Evolutionary conservation across 371 early-diverging fungal genomes (phyloP).

Genomic region (Cladochytrium tenue): DNA sequence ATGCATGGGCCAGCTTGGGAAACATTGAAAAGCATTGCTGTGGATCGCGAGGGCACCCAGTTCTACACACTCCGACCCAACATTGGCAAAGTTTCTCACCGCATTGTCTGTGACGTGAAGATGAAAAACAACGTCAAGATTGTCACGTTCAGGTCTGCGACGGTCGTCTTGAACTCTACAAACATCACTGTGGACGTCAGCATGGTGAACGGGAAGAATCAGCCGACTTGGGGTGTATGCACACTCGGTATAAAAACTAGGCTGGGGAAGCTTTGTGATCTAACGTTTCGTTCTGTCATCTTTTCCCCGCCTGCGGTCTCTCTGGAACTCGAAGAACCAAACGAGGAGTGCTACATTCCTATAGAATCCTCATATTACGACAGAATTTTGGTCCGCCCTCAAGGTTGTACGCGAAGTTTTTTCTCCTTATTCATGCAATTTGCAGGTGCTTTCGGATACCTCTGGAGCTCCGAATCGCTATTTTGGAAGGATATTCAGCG

Average conservation of each 20-base stretch:
- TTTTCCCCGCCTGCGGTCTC: conserved; percentile 2
- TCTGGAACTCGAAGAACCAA: conserved; percentile 55
- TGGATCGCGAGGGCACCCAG: conserved; percentile 84
- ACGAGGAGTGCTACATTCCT: conserved; percentile 81
- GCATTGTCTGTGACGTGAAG: conserved; percentile 83
- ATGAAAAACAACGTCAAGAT: conserved; percentile 84
- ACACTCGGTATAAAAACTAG: conserved; percentile 57
- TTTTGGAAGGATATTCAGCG: conserved; percentile 70
- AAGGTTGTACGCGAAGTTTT: conserved; percentile 40
- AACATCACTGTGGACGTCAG: conserved; percentile 77
- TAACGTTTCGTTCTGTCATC: too few relatives aligned
- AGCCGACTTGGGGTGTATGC: conserved; percentile 44
- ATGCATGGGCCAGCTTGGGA: conserved; percentile 88
- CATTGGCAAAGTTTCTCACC: conserved; percentile 75
- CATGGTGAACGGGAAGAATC: conserved; percentile 67
- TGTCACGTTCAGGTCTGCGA: conserved; percentile 86
- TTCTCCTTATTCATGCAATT: not conserved
- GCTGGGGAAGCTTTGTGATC: too few relatives aligned
- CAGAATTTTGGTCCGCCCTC: conserved; percentile 79
- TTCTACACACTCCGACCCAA: conserved; percentile 78
- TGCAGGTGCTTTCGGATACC: conserved; percentile 73
- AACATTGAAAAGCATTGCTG: conserved; percentile 78
- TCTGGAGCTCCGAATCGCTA: conserved; percentile 70
- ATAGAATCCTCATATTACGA: conserved; percentile 80
- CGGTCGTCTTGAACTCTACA: conserved; percentile 81